Percentiles rank a stretch among this genome's conserved stretches.
These are phyloP conservation scores for Aspergillus ostianus DNA, from an alignment of 495 filamentous ascomycete genomes.

Conservation along the genomic window DNA sequence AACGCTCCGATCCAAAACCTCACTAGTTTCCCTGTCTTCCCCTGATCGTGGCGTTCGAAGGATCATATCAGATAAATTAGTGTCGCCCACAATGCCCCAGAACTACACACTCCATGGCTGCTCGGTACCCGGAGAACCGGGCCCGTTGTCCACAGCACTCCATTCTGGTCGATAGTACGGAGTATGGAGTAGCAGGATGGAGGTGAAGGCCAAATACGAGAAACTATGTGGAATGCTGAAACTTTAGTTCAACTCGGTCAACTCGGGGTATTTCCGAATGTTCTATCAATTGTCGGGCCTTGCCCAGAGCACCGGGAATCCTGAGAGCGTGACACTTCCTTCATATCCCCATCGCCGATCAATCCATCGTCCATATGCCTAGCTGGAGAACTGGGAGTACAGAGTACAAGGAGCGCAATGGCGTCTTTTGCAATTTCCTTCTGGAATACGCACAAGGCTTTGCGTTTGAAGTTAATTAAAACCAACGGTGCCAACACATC, in stretches of 20 bases:
- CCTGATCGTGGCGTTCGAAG: neutral
- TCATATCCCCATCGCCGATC: neutral
- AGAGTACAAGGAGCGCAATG: neutral
- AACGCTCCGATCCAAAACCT: neutral
- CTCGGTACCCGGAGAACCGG: neutral
- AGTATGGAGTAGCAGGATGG: neutral
- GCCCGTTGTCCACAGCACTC: neutral
- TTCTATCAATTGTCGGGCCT: neutral
- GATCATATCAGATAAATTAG: neutral
- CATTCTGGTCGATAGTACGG: neutral
- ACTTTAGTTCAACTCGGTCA: neutral
- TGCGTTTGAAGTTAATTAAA: neutral
- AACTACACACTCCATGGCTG: neutral
- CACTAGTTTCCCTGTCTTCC: neutral
- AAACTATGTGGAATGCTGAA: neutral
- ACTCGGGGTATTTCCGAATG: neutral
- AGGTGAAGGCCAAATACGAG: neutral
- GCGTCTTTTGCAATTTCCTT: neutral
- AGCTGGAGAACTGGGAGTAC: neutral
- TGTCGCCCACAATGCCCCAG: neutral
- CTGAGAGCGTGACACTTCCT: neutral
- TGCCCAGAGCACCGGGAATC: neutral
- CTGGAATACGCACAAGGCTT: neutral
- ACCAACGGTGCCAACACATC: neutral
- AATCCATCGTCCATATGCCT: neutral